Base-by-base conservation (phyloP, 139 green algal species). In the Pleodorina starrii region DNA sequence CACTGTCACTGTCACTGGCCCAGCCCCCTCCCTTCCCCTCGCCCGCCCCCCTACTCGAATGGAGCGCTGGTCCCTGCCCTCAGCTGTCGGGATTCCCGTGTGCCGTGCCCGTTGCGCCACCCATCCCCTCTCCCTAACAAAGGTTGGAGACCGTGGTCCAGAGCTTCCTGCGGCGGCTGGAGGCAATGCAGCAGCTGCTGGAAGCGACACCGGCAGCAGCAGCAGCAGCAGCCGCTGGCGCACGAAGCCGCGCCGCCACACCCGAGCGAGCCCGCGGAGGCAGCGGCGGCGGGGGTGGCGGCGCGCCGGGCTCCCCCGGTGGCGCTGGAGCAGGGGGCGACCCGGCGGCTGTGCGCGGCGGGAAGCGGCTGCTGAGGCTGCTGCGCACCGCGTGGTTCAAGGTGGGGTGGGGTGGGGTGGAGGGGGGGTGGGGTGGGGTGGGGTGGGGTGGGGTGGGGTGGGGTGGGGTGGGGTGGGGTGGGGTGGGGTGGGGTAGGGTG, bases 341-440 rank as follows among this genome's bases (percentile, higher is more conserved):
- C 42, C 42, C 27, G 72, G 38, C 42, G 38, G 7, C 72, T 51
- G 42, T 25, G 7, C 42, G 72, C 38, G 72, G 84, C 14, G 84
- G 71, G 29, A 60, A 38, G 71, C 50, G 48, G 84, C 84, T 89
- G 48, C 36, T 73, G 84, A 46, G 68, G 23, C 72, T 89, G 71
- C 84, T 89, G 23, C 50, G 40, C 5, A 29, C 10, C 1, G 71
- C 71, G 21, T 89, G 84, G 84, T 89, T 66, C 84, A 84, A 75
- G 84, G 84, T 82, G 60, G 0, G 79, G 9, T 32, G 48, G 74
- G 17, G 14, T 60, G 14, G 50, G 50, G 50, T 25, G 50, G 50
- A 60, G 50, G 50, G 50, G 50, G 7, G 40, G 71, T 7, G 35
- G 68, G 68, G 25, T 76, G n/a, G 68, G 25, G 0, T 19, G 0